Conservation (phyloP, 306 rosid species). For the Potentilla sterilis region DNA sequence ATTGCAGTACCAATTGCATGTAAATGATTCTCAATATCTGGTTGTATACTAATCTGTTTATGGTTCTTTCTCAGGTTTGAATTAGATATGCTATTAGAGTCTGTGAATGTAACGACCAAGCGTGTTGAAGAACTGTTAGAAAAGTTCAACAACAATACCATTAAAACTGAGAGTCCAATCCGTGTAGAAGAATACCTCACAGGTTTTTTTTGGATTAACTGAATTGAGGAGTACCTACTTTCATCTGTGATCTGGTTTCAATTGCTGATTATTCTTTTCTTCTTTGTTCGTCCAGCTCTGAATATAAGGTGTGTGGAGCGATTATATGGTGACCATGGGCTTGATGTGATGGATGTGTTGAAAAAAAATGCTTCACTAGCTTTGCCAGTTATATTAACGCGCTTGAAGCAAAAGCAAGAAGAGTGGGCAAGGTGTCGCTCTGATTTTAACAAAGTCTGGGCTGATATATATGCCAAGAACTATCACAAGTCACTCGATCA, state of each 20-base stretch:
- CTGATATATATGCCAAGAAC: slow-evolving; percentile 92
- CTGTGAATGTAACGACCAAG: slow-evolving; percentile 79
- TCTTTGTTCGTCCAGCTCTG: slow-evolving; percentile 53
- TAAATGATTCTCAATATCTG: slow-evolving; percentile 9
- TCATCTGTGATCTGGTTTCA: slow-evolving; percentile 10
- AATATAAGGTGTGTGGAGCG: slow-evolving; percentile 94
- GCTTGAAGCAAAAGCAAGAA: slow-evolving; percentile 97
- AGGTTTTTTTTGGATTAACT: slow-evolving; percentile 51
- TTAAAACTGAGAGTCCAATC: slow-evolving; percentile 65
- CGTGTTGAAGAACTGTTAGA: slow-evolving; percentile 91
- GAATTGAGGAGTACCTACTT: slow-evolving; percentile 23
- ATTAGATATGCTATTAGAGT: slow-evolving; percentile 97
- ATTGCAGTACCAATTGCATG: neutral
- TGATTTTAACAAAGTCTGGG: slow-evolving; percentile 98
- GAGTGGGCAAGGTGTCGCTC: slow-evolving; percentile 97
- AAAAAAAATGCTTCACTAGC: slow-evolving; percentile 80
- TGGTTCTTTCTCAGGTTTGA: slow-evolving; percentile 71
- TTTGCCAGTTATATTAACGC: slow-evolving; percentile 88
- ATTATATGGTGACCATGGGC: slow-evolving; percentile 97
- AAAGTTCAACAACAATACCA: slow-evolving; percentile 65
- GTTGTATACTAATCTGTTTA: slow-evolving; percentile 36
- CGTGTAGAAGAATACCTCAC: slow-evolving; percentile 85
- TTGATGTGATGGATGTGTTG: slow-evolving; percentile 92
- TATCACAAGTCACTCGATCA: slow-evolving; percentile 99
- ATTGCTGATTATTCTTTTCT: slow-evolving; percentile 21